Base-by-base conservation (phyloP, 257 asterid genomes). In the Gardenia jasminoides region DNA sequence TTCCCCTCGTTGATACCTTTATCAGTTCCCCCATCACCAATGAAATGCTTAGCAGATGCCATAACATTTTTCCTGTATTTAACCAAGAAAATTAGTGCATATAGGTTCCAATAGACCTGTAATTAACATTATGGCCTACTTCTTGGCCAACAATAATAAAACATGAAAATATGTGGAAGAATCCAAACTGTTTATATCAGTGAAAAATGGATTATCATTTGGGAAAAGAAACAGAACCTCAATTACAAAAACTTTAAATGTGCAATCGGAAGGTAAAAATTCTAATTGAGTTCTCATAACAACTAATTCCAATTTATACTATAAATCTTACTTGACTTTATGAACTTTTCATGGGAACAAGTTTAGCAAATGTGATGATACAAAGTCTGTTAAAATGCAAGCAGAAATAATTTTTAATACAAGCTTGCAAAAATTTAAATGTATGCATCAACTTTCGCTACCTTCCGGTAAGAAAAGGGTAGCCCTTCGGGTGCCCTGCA, bases 401-500 rank as follows among this genome's bases (percentile, higher is more conserved):
- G n/a, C 19, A 10, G 11, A 36, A 15, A 54, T 36, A 33, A 30
- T 44, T 50, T 72, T 26, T 7, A 24, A 6, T 20, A 56, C 78
- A 58, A 26, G 69, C 15, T 56, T 74, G 61, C 19, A 36, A 31
- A 64, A 65, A 36, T 39, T 28, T 36, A 48, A 28, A 20, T 19
- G 13, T 50, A 50, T 17, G 20, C 72, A 31, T 19, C n/a, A 41
- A 22, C 0, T 41, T 39, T 79, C 47, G 36, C 70, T 82, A 94
- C 99, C 97, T 92, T 83, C 98, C 99, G 72, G 91, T 94, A 78
- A 93, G 86, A 90, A 89, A 95, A 78, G 99, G 99, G 54, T 95
- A 95, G 88, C 98, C 98, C 75, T 76, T 80, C 16, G 95, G 93
- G 77, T 95, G 92, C 69, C 90, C 98, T 80, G 90, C 89, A 73